Evolutionary conservation across 805 yeast species (phyloP).

Genomic region (Kregervanrija pseudodelftensis): DNA sequence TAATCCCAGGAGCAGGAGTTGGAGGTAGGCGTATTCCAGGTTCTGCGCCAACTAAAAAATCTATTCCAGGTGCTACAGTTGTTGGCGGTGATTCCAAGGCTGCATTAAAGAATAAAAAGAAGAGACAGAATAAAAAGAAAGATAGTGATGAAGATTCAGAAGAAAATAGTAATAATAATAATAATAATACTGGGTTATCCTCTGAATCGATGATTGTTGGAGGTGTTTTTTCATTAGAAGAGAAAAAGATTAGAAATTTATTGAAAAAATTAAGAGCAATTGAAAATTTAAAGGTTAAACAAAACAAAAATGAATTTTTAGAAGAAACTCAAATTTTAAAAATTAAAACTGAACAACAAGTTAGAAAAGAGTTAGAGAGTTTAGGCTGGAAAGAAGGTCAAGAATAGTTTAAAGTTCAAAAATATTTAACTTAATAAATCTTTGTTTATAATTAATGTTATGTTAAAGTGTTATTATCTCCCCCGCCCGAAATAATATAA

Average conservation of each 20-base stretch:
- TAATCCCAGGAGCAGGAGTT: conserved; percentile 11
- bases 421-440: too few species aligned
- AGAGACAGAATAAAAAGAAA: conserved; percentile 55
- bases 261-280: conserved; percentile 95
- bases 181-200: conserved; percentile 4
- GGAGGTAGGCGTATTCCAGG: conserved; percentile 21
- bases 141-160: conserved; percentile 10
- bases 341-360: conserved; percentile 78
- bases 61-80: conserved; percentile 54
- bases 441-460: too few species aligned
- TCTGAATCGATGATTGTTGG: conserved; percentile 42
- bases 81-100: conserved; percentile 37
- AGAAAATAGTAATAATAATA: conserved; percentile 1
- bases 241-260: conserved; percentile 84
- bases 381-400: conserved; percentile 50
- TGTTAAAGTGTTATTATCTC: too few species aligned
- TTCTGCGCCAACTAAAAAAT: conserved; percentile 17
- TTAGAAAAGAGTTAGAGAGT: conserved; percentile 62
- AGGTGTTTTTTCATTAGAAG: conserved; percentile 69
- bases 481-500: too few species aligned
- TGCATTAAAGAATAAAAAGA: conserved; percentile 55
- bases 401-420: too few species aligned
- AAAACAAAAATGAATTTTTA: conserved; percentile 72
- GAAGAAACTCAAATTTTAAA: conserved; percentile 92
- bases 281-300: conserved; percentile 79